Evolutionary conservation across 345 rosid species (phyloP).

Genomic region (Mercurialis annua): DNA sequence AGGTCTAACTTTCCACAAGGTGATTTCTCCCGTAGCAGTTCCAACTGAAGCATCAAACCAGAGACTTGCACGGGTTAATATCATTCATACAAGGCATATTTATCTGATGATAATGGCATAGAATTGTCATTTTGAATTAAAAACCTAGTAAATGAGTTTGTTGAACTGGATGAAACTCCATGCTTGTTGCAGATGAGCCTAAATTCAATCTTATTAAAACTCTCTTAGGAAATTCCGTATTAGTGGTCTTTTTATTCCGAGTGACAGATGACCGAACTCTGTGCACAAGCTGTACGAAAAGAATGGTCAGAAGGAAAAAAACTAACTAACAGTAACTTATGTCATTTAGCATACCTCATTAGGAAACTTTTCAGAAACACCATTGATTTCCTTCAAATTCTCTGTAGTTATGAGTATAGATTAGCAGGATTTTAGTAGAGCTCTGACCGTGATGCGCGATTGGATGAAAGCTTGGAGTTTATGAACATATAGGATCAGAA

Average conservation of each 20-base stretch:
- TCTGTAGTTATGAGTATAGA: conserved; percentile 12
- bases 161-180: conserved; percentile 75
- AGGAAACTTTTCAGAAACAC: conserved; percentile 5
- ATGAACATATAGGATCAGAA: too few species aligned
- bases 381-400: conserved; percentile 4
- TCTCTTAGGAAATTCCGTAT: conserved; percentile 34
- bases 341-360: conserved; percentile 30
- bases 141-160: conserved; percentile 70
- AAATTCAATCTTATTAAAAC: conserved; percentile 46
- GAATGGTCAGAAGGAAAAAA: background rate
- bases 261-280: conserved; percentile 12
- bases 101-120: background rate
- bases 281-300: conserved; percentile 3
- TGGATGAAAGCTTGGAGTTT: too few species aligned
- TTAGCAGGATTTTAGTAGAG: background rate
- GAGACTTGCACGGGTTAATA: conserved; percentile 10
- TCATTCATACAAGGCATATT: conserved; percentile 3
- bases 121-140: background rate
- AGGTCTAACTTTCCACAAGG: conserved; percentile 61
- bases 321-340: background rate
- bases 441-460: too few species aligned
- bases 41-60: conserved; percentile 51
- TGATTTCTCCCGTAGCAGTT: conserved; percentile 47
- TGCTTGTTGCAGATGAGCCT: conserved; percentile 58
- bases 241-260: conserved; percentile 11